Conservation (phyloP, 306 rosid genomes). For the Neltuma alba region DNA sequence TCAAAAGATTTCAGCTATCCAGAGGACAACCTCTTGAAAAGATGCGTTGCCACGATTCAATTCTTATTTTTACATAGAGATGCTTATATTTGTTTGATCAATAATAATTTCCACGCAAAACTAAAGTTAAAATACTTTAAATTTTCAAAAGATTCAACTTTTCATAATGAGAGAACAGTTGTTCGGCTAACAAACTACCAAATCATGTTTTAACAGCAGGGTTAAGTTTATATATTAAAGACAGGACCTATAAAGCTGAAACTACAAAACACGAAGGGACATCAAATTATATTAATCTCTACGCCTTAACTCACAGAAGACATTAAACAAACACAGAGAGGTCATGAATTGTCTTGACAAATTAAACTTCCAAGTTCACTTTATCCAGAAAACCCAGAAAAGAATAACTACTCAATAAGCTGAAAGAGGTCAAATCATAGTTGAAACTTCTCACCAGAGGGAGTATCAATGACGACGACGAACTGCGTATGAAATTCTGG, state of each 20-base stretch:
- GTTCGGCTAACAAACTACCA: neutral
- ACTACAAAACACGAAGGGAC: neutral
- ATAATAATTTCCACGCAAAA: neutral
- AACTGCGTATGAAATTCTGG: slow-evolving; percentile 50
- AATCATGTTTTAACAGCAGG: neutral
- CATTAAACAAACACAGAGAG: neutral
- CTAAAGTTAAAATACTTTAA: neutral
- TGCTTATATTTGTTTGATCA: neutral
- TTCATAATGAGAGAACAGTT: neutral
- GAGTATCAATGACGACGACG: slow-evolving; percentile 44
- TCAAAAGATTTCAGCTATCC: neutral
- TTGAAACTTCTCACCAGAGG: slow-evolving; percentile 44
- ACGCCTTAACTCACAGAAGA: neutral
- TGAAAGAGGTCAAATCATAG: neutral
- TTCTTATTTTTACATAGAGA: neutral
- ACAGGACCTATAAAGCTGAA: neutral
- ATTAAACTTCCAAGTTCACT: neutral
- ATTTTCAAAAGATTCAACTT: neutral
- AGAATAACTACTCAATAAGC: neutral
- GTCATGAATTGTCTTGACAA: neutral
- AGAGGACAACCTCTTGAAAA: neutral
- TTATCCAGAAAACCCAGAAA: neutral
- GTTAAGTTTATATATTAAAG: neutral
- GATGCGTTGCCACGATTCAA: neutral
- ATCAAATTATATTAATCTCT: neutral